Evolutionary conservation across 805 yeast species (phyloP), one percentile per base, ranked within the genome.

Genomic region (Hanseniaspora osmophila): DNA sequence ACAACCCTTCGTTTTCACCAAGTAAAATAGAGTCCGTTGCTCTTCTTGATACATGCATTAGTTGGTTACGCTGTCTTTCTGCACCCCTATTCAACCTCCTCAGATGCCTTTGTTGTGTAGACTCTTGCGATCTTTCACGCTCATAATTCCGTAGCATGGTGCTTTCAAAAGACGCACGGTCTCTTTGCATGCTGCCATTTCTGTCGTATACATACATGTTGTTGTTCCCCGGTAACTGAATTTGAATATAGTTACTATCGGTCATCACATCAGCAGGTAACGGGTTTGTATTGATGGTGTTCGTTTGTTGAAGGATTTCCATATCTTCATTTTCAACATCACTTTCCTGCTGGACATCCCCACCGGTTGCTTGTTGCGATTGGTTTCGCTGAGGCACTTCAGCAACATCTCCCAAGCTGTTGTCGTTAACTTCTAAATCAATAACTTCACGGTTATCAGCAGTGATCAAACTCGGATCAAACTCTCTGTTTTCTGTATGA

Each of bases 71-170:
- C 18, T 35, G 38, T 16, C 11, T 10, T 10, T 35, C 38, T 41
- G 39, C 37, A 47, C 17, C 41, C 44, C 52, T 42, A 49, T 48
- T 49, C 49, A 40, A 49, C 48, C 43, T 57, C 55, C 16, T 54
- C 62, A 11, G 33, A 10, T 17, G 16, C 15, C 38, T 13, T 16
- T 13, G 18, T 10, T 10, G 18, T 5, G 7, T 13, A 18, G 3
- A n/a, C 18, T 10, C 38, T 6, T 35, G 40, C 10, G 51, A 47
- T n/a, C 57, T 10, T 49, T 22, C 33, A 33, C 49, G 54, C 51
- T 32, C 47, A 47, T 19, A 55, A 45, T 33, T 42, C 35, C 38
- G 54, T 43, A 11, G 37, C 17, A 17, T 47, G 29, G 17, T 48
- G 52, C 30, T 49, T 49, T 57, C 59, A 56, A 6, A 44, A 41